These are phyloP conservation scores for Groenewaldozyma tartarivorans DNA, from an alignment of 805 yeast genomes.

Conservation along the genomic window DNA sequence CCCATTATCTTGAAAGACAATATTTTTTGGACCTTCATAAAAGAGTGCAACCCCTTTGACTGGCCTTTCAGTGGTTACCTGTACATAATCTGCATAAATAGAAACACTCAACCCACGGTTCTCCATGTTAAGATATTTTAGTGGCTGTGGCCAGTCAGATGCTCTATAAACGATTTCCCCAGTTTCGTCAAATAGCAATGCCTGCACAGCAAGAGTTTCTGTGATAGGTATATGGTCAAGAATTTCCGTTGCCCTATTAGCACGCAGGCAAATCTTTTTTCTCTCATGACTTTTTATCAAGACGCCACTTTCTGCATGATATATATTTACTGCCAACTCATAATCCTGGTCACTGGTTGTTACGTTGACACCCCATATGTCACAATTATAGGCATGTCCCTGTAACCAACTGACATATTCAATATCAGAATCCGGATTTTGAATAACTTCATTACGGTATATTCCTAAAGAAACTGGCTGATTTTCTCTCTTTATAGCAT, in stretches of 20 bases:
- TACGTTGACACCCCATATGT: conserved; percentile 36
- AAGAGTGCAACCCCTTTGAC: conserved; percentile 3
- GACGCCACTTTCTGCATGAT: conserved; percentile 28
- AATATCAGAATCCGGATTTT: conserved; percentile 16
- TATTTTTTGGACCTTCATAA: conserved; percentile 13
- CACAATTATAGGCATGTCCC: conserved; percentile 13
- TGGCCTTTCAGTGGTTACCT: conserved; percentile 3
- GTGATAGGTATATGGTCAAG: conserved; percentile 13
- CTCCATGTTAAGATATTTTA: conserved; percentile 28
- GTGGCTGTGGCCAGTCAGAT: conserved; percentile 44
- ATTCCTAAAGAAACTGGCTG: conserved; percentile 29
- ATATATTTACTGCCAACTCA: conserved; percentile 24
- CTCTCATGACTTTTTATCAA: conserved; percentile 12
- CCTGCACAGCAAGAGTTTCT: not conserved
- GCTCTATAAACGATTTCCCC: conserved; percentile 24
- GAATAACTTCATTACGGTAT: conserved; percentile 21
- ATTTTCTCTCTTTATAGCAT: conserved; percentile 37
- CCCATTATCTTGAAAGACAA: conserved; percentile 36
- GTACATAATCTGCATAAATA: conserved; percentile 1
- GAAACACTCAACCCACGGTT: not conserved
- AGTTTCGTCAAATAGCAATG: conserved; percentile 12
- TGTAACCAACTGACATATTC: conserved; percentile 20
- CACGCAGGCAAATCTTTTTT: conserved; percentile 8
- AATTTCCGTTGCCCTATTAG: conserved; percentile 29
- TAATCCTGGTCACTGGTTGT: conserved; percentile 19